Evolutionary conservation across 495 filamentous ascomycete genomes (phyloP).

Genomic region (Aspergillus heteromorphus): DNA sequence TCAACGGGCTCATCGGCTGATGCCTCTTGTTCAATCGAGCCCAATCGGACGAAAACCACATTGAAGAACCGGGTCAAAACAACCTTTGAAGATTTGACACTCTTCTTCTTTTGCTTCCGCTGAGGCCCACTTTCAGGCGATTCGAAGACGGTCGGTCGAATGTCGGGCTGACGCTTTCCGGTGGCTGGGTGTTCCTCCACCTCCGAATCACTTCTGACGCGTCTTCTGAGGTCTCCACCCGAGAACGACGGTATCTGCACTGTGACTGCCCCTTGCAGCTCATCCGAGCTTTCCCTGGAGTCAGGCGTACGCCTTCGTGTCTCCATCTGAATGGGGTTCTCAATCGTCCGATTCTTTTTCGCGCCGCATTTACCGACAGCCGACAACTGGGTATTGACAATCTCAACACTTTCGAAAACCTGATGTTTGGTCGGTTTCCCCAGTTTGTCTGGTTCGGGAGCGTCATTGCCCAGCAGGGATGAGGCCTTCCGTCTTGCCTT

Average conservation of each 20-base stretch:
- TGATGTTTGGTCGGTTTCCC: slow-evolving; percentile 1
- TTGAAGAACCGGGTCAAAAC: slow-evolving; percentile 3
- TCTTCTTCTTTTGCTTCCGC: slow-evolving; percentile 14
- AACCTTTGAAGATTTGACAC: not conserved
- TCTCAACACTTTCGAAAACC: slow-evolving; percentile 15
- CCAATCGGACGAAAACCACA: slow-evolving; percentile 20
- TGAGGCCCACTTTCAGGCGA: slow-evolving; percentile 8
- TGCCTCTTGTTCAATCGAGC: slow-evolving; percentile 8
- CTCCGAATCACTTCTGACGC: not conserved
- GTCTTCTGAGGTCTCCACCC: slow-evolving; percentile 3
- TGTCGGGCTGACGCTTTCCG: slow-evolving; percentile 22
- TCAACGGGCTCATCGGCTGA: not conserved
- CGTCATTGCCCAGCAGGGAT: not conserved
- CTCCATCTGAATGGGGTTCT: slow-evolving; percentile 2
- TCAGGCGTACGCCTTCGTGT: slow-evolving; percentile 5
- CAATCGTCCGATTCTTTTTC: not conserved
- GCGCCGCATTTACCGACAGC: too few relatives aligned
- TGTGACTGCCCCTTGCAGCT: slow-evolving; percentile 37
- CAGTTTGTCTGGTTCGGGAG: not conserved
- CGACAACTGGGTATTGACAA: not conserved
- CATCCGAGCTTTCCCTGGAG: slow-evolving; percentile 38
- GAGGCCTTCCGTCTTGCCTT: slow-evolving; percentile 21
- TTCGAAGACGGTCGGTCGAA: slow-evolving; percentile 24
- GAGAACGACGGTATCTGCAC: slow-evolving; percentile 17
- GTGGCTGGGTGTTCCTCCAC: not conserved